Conservation (phyloP, 257 asterid genomes). For the Eucommia ulmoides region DNA sequence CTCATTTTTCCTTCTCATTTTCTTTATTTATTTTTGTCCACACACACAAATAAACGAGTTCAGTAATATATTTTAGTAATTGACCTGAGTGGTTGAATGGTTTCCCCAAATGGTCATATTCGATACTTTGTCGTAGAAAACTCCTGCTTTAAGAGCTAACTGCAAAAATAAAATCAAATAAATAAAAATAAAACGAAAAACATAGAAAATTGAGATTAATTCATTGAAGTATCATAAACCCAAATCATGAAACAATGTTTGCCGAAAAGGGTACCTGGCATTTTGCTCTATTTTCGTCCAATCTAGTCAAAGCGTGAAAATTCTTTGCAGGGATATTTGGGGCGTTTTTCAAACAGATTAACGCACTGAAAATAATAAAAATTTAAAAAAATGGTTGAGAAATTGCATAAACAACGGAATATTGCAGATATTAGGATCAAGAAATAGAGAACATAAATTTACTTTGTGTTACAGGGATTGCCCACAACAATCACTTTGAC, state of each 20-base stretch:
- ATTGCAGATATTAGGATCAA: no score
- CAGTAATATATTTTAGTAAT: no score
- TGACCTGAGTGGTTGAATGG: constrained; percentile 97
- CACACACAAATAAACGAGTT: no score
- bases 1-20: no score
- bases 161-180: no score
- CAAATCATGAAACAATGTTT: no score
- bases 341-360: constrained; percentile 96
- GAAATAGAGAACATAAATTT: no score
- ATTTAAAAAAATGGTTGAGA: no score
- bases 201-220: no score
- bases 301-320: constrained; percentile 89
- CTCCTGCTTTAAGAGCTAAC: constrained; percentile 96
- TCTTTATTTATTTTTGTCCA: no score
- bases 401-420: no score
- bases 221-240: background rate
- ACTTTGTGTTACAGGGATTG: constrained; percentile 98
- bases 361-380: constrained; percentile 53
- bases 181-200: no score
- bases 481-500: constrained; percentile 93
- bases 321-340: constrained; percentile 88
- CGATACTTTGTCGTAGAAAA: constrained; percentile 85
- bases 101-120: constrained; percentile 97
- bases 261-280: constrained; percentile 60
- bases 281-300: constrained; percentile 97